Evolutionary conservation across 495 filamentous ascomycete species (phyloP).

Genomic region (Terfezia boudieri): DNA sequence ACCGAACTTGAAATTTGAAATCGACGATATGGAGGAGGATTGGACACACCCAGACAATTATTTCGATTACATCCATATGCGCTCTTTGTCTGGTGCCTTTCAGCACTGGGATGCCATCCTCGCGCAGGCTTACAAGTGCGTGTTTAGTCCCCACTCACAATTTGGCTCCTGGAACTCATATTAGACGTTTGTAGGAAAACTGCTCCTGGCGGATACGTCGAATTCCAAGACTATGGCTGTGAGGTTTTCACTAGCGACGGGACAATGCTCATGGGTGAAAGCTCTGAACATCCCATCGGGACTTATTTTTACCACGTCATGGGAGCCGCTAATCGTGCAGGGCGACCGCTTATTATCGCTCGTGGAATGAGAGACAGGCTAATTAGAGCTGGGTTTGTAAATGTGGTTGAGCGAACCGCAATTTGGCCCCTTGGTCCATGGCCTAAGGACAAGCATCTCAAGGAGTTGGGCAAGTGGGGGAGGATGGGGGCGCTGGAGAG

Average conservation of each 20-base stretch:
- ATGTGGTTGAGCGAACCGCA: conserved; percentile 1
- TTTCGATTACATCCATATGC: conserved; percentile 43
- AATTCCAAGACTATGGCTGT: conserved; percentile 28
- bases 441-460: conserved; percentile 9
- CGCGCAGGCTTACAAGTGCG: not conserved
- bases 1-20: conserved; percentile 30
- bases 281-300: not conserved
- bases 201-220: conserved; percentile 43
- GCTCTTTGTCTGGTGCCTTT: conserved; percentile 31
- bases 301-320: not conserved
- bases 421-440: conserved; percentile 10
- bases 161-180: too few relatives aligned
- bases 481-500: conserved; percentile 1
- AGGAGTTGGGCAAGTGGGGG: conserved; percentile 6
- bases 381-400: conserved; percentile 6
- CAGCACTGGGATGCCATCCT: conserved; percentile 29
- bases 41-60: conserved; percentile 30
- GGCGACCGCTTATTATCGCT: not conserved
- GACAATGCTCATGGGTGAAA: not conserved
- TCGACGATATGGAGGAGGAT: conserved; percentile 29
- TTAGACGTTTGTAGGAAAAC: conserved; percentile 9
- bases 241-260: not conserved
- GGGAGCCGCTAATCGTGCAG: not conserved
- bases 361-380: not conserved
- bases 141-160: not conserved